Base-by-base conservation (phyloP, 2,329 filamentous ascomycete genomes). In the Fusarium succisae region DNA sequence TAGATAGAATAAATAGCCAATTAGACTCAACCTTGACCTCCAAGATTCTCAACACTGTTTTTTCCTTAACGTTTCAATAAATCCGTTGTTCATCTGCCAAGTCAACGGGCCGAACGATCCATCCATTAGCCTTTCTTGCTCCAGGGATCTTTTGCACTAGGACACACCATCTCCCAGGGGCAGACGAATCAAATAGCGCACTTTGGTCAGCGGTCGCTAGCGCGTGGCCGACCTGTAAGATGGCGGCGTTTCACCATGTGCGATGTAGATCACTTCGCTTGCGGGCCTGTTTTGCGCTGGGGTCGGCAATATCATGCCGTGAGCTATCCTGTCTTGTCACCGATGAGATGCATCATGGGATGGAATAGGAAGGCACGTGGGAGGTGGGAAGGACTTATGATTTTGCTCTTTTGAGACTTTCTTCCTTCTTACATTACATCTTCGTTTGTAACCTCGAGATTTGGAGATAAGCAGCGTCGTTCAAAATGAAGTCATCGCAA, bases 401-500 rank as follows among this genome's bases (percentile, higher is more conserved):
- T 38, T 20, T 4, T 38, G 24, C 24, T 1, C 1, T 22, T 11
- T 37, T 26, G 50, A 53, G 50, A 12, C 5, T 15, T 35, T 12
- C 13, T 53, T 37, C 17, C n/a, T 53, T 37, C 30, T 53, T 53
- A 12, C 35, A 37, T 37, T 9, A 3, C n/a, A 53, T 24, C 30
- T 12, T 37, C 13, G 18, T 12, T 5, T 8, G n/a, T 12, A 4
- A 53, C 6, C n/a, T 37, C 6, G 17, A 26, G 0, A 2, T 3
- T 8, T 37, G 17, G 9, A 37, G 5, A 53, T 26, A 15, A 20
- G 17, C 50, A 37, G 5, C 2, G 0, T 53, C 13, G 50, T 20
- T 11, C 35, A 61, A 14, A 10, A 80, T 78, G 75, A 70, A 72
- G 38, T 61, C 64, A 20, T 59, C 65, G 15, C 69, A 74, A 17